Base-by-base conservation (phyloP, 1,284 basidiomycete species). In the Malassezia sp. region DNA sequence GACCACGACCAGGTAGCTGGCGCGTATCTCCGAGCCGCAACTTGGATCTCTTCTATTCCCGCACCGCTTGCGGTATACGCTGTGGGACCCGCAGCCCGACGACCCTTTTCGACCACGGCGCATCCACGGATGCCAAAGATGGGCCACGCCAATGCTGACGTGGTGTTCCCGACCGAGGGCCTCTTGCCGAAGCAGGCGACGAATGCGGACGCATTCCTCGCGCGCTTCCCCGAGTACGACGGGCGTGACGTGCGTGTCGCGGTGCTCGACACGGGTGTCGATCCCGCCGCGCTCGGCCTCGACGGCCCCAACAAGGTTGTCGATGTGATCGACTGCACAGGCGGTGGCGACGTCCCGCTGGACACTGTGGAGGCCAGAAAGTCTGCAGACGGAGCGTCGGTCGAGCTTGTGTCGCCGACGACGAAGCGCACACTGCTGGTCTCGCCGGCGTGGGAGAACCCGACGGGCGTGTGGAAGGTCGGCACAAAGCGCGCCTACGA, bases 211-310 rank as follows among this genome's bases (percentile, higher is more conserved):
- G 47, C 58, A 32, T 71, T 71, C 52, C 45, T 63, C 18, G 53
- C 57, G 42, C 60, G 65, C 35, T 70, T 64, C 35, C 67, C 67
- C 28, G 42, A 60, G 30, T 70, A 63, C 50, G 66, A 71, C 40
- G 70, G 69, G 23, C 53, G 65, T 35, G 54, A 58, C 20, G 61
- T 70, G n/a, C 57, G 67, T 20, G 64, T 71, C 11, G 70, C 64
- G 22, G 61, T 71, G 38, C 61, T 71, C n/a, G 70, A 71, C 46
- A 71, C 70, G 2, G 70, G 70, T 35, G 63, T 70, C 11, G 70
- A 71, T 38, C 67, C 67, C 2, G 70, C 68, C 20, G 67, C 70
- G 7, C 49, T 62, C 26, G 70, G 70, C 12, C 63, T 71, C 31
- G 53, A 61, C 27, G 55, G 54, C 5, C 56, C 57, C 28, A 67